Base-by-base conservation (phyloP, 495 filamentous ascomycete genomes). In the Penicillium argentinense region DNA sequence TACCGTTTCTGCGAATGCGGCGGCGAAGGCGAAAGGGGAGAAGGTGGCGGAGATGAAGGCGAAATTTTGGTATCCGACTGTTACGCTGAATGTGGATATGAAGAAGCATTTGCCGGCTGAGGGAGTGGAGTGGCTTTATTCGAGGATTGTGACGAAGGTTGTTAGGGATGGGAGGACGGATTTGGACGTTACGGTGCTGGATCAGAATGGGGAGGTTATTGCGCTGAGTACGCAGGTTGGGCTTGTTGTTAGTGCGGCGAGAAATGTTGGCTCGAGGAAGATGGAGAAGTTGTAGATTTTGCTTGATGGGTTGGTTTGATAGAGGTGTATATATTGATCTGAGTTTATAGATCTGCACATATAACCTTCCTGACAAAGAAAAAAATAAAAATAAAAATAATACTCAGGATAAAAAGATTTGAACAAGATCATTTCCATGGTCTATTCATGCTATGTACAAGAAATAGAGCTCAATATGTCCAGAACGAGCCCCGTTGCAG, bases 31-130 rank as follows among this genome's bases (percentile, higher is more conserved):
- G 37, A 38, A 62, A 34, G 52, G 54, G 22, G 39, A 40, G 27
- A 26, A 22, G 5, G 49, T 41, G 41, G 26, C 47, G 28, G 54
- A 49, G 5, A 29, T 37, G 14, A 65, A 44, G 33, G 66, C 64
- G 7, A 66, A 64, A 39, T 77, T 75, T 55, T 92, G 89, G 89
- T 92, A 91, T 67, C 88, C 87, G 0, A 95, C 88, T 3, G 65
- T 93, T 12, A 72, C 85, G 16, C 63, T 89, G 63, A 83, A 81
- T 49, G 48, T 89, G 19, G 85, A 89, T 50, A 64, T 85, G 38
- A 88, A 89, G 68, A 81, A 79, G 54, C 55, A 64, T 12, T 62
- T 88, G 34, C 82, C 82, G 5, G 59, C 63, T 12, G 68, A 68
- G 19, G 84, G 84, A 0, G 77, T 76, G 28, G 75, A 85, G 51